Evolutionary conservation across 768 basidiomycete genomes (phyloP).

Genomic region (Rubroboletus satanas): DNA sequence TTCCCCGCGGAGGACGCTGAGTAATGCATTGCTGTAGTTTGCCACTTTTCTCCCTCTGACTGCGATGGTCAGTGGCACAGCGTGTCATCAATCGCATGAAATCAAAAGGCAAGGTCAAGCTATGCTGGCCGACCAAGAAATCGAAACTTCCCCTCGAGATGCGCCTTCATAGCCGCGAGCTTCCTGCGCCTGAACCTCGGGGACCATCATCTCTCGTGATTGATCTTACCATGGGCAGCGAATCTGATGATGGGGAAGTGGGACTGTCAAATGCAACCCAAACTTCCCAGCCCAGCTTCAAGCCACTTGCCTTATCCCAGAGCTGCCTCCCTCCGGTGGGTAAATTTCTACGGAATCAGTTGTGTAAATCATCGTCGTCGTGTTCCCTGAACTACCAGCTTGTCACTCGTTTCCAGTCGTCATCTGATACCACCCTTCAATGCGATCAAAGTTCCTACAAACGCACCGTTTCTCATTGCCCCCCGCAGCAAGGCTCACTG

Average conservation of each 20-base stretch:
- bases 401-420: conserved; percentile 7
- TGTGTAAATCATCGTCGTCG: background rate
- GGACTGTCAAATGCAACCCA: background rate
- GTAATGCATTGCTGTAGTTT: conserved; percentile 9
- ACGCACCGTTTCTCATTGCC: background rate
- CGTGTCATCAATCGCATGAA: conserved; percentile 25
- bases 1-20: conserved; percentile 17
- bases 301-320: background rate
- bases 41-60: conserved; percentile 1
- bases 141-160: conserved; percentile 13
- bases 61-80: conserved; percentile 21
- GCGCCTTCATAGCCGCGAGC: conserved; percentile 15
- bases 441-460: background rate
- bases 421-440: background rate
- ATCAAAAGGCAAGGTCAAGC: conserved; percentile 27
- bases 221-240: conserved; percentile 19
- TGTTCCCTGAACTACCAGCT: background rate
- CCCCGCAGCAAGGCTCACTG: background rate
- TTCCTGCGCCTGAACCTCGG: conserved; percentile 1
- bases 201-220: conserved; percentile 9
- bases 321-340: conserved; percentile 8
- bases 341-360: background rate
- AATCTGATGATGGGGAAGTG: background rate
- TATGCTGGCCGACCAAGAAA: conserved; percentile 15
- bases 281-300: background rate